Evolutionary conservation across 768 basidiomycete species (phyloP), one percentile per base, ranked within the genome.

Genomic region (Terana coerulea): DNA sequence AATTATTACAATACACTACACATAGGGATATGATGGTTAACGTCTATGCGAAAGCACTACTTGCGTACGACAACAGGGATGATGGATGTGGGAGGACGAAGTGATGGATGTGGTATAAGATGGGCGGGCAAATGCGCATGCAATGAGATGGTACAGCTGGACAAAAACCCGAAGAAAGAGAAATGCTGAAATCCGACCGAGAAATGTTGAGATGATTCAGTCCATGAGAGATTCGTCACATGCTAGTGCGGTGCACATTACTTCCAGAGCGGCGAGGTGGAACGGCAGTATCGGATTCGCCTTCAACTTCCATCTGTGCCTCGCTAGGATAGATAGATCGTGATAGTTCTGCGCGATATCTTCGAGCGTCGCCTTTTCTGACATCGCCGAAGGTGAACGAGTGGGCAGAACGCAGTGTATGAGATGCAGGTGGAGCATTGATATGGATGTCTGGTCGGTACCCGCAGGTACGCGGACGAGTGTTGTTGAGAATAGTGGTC

Each of bases 261-360:
- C 73, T 51, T 88, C 81, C 22, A 88, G 73, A 14, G 87, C 86
- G 26, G 81, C 83, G 30, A 91, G 72, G 61, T 92, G 89, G 62
- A 86, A 80, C 11, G 89, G 90, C 46, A 92, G 64, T 33, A 72
- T 69, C 9, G 79, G 73, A 59, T 79, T 75, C 47, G 69, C 73
- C 25, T 68, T 72, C 41, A 80, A 68, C 54, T 72, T 72, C 76
- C 76, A 81, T 41, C 77, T 64, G 68, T 68, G 44, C 64, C 67
- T 67, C 2, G 81, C 75, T 9, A 91, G 77, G 25, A 88, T 75
- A 2, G 81, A 72, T 15, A 93, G 76, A 52, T 86, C 85, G 59
- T 87, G 75, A 60, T 77, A 91, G 61, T 81, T 91, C 37, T 67
- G 73, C 15, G 84, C 79, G 59, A 91, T 76, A 48, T 90, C 88